Evolutionary conservation across 208 protist genomes (phyloP).

Genomic region (Trypanosoma boissoni): DNA sequence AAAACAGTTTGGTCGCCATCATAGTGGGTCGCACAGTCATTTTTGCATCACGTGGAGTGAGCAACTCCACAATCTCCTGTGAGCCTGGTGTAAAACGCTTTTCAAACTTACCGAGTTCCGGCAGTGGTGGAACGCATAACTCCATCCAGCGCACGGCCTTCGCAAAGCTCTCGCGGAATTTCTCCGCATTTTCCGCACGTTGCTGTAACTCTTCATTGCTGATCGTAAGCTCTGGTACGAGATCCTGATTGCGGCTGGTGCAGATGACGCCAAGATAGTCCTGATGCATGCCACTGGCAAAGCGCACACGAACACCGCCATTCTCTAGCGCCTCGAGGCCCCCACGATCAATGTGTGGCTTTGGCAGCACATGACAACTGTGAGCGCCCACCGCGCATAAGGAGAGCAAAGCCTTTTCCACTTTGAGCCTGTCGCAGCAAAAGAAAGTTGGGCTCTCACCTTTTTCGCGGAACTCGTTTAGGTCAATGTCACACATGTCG

Average conservation of each 20-base stretch:
- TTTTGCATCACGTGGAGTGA: slow-evolving; percentile 87
- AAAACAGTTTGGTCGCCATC: slow-evolving; percentile 91
- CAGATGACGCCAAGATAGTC: slow-evolving; percentile 89
- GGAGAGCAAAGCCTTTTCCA: slow-evolving; percentile 80
- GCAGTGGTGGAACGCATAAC: slow-evolving; percentile 86
- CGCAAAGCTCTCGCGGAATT: slow-evolving; percentile 54
- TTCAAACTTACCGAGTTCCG: slow-evolving; percentile 78
- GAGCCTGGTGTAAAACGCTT: slow-evolving; percentile 90
- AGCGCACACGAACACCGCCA: slow-evolving; percentile 84
- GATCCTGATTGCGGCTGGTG: slow-evolving; percentile 70
- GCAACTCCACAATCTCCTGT: slow-evolving; percentile 88
- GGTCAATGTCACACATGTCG: slow-evolving; percentile 90
- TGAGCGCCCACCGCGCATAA: slow-evolving; percentile 80
- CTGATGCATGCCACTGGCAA: slow-evolving; percentile 70
- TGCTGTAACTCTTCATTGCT: slow-evolving; percentile 84
- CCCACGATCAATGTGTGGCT: slow-evolving; percentile 71
- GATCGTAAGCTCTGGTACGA: slow-evolving; percentile 79
- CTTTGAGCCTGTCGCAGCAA: slow-evolving; percentile 86
- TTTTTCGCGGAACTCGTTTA: slow-evolving; percentile 91
- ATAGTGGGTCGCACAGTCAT: slow-evolving; percentile 90
- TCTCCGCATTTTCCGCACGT: slow-evolving; percentile 74
- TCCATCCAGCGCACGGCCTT: slow-evolving; percentile 87
- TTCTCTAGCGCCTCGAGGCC: slow-evolving; percentile 76
- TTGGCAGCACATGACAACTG: slow-evolving; percentile 80
- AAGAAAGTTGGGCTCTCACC: slow-evolving; percentile 94